Evolutionary conservation across 768 basidiomycete genomes (phyloP), one percentile per base, ranked within the genome.

Genomic region (Russula lepida): DNA sequence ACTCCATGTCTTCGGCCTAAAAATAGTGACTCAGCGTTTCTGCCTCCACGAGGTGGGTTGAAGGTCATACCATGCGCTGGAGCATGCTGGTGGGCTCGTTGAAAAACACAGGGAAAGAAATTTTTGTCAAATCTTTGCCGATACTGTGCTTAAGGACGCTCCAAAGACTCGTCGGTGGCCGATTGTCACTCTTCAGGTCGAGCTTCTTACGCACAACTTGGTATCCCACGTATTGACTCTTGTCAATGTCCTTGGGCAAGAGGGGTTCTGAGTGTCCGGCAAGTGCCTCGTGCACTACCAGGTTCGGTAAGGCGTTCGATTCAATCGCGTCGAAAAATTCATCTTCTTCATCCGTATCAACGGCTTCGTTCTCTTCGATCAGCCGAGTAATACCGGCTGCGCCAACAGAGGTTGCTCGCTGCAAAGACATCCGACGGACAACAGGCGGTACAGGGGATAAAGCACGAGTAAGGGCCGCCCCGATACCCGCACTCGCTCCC

Each of bases 291-390:
- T 83, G 80, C 19, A 95, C 79, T 28, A 88, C 74, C 17, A 95
- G 77, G 68, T 88, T 90, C 5, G 90, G 89, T 0, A 95, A 74
- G 44, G 78, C 84, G 50, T 88, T 87, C 17, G 84, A 73, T 69
- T 98, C 95, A 68, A 98, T 94, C 32, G 95, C 95, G 71, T 98
- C 95, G 70, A 95, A 98, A 73, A 98, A 98, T 72, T 98, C 94
- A 73, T 98, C 95, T 69, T 94, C 89, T 46, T 91, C 89, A 67
- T 89, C 88, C 1, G 86, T 88, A 57, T 81, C 81, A 23, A 68
- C 67, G 1, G 56, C 49, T 1, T 70, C 74, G 1, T 73, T 74
- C 11, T 77, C 78, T 17, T 73, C 58, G 41, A 13, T 37, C 12
- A 56, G 4, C 4, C 37, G 43, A 48, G 46, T n/a, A 6, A 54